Evolutionary conservation across 1,139 yeast genomes (phyloP).

Genomic region (Scheffersomyces quercinus): DNA sequence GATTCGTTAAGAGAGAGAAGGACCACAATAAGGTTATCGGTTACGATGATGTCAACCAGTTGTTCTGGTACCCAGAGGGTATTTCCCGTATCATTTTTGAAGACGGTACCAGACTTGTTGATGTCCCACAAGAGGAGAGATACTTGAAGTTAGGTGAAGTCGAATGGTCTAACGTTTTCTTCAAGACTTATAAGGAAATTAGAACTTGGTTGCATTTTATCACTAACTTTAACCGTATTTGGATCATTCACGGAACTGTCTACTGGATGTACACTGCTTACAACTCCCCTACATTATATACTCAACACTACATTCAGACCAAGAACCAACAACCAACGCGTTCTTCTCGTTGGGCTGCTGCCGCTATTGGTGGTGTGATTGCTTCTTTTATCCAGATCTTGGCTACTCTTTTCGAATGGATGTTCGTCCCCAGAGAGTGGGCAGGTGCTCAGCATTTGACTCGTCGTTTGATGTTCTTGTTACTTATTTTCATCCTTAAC

Average conservation of each 20-base stretch:
- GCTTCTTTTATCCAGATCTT: conserved; percentile 78
- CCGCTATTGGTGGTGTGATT: conserved; percentile 89
- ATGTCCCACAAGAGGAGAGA: conserved; percentile 86
- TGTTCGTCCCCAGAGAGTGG: conserved; percentile 97
- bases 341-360: conserved; percentile 89
- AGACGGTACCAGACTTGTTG: conserved; percentile 90
- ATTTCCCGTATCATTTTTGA: conserved; percentile 86
- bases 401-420: conserved; percentile 93
- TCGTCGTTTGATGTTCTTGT: conserved; percentile 78
- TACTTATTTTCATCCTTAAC: conserved; percentile 66
- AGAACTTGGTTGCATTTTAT: conserved; percentile 98
- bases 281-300: conserved; percentile 89
- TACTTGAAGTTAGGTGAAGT: conserved; percentile 89
- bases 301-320: conserved; percentile 81
- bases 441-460: conserved; percentile 98
- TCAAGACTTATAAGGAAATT: conserved; percentile 93
- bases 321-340: conserved; percentile 81
- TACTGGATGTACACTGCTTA: conserved; percentile 95
- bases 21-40: conserved; percentile 95
- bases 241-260: conserved; percentile 88
- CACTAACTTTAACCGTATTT: conserved; percentile 95
- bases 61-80: conserved; percentile 99
- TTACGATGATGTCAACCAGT: conserved; percentile 97
- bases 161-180: conserved; percentile 88
- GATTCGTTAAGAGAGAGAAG: conserved; percentile 94